Conservation (phyloP, 371 early-diverging fungal genomes). For the Mucor ambiguus region DNA sequence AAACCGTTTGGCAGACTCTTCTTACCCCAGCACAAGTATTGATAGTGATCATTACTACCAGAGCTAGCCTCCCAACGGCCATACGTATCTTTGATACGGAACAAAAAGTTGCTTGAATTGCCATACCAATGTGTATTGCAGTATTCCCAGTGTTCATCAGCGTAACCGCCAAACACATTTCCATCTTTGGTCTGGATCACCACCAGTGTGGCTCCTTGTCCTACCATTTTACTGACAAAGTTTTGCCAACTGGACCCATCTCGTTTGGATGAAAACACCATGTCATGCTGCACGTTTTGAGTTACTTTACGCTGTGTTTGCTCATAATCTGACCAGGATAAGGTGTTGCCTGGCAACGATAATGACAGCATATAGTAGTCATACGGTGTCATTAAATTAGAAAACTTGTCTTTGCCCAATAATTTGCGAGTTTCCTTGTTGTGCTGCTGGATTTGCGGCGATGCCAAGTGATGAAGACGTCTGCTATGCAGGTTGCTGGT, state of each 20-base stretch:
- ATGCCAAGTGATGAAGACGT: slow-evolving; percentile 26
- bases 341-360: slow-evolving; percentile 29
- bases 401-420: slow-evolving; percentile 20
- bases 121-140: slow-evolving; percentile 77
- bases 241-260: slow-evolving; percentile 71
- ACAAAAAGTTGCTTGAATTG: slow-evolving; percentile 64
- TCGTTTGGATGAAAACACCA: slow-evolving; percentile 58
- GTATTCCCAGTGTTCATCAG: slow-evolving; percentile 57
- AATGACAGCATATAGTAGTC: slow-evolving; percentile 43
- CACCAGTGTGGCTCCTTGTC: slow-evolving; percentile 53
- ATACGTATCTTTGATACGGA: slow-evolving; percentile 27
- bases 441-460: slow-evolving; percentile 28
- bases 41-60: slow-evolving; percentile 72
- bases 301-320: slow-evolving; percentile 13
- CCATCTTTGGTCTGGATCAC: slow-evolving; percentile 54
- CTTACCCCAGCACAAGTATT: slow-evolving; percentile 82
- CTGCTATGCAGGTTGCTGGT: slow-evolving; percentile 11
- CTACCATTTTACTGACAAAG: slow-evolving; percentile 50
- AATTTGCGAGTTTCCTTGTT: not conserved
- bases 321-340: slow-evolving; percentile 36
- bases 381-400: slow-evolving; percentile 33
- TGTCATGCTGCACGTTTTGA: slow-evolving; percentile 25
- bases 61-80: slow-evolving; percentile 31
- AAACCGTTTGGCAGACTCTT: slow-evolving; percentile 88
- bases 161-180: slow-evolving; percentile 76